Percentiles rank a stretch among this genome's conserved stretches.
phyloP scores from a whole-genome alignment of 2,329 filamentous ascomycete genomes.

The Macroventuria anomochaeta region DNA sequence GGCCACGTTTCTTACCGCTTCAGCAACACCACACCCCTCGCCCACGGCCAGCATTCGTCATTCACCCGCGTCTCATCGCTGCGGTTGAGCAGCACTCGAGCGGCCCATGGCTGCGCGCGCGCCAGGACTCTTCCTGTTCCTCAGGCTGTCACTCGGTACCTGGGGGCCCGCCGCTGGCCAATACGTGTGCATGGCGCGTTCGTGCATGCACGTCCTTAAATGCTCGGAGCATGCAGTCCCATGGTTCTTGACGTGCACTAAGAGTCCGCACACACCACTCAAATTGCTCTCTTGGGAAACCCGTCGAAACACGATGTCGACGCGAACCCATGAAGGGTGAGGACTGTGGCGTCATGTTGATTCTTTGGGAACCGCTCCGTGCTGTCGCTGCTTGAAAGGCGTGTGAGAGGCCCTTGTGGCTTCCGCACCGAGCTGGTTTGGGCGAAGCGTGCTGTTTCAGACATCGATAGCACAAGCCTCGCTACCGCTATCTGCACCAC shows the following conservation, averaged over 20 bases:
- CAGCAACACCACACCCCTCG: not conserved
- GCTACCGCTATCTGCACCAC: slow-evolving; percentile 22
- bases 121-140: not conserved
- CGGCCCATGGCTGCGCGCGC: slow-evolving; percentile 4
- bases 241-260: slow-evolving; percentile 12
- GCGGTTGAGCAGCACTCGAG: not conserved
- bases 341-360: slow-evolving; percentile 8
- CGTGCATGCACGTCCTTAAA: slow-evolving; percentile 14
- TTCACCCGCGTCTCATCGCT: slow-evolving; percentile 1
- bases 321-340: slow-evolving; percentile 11
- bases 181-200: slow-evolving; percentile 2
- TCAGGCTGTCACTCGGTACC: slow-evolving; percentile 6
- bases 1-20: slow-evolving; percentile 8
- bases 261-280: slow-evolving; percentile 5
- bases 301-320: slow-evolving; percentile 8
- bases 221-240: slow-evolving; percentile 10
- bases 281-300: slow-evolving; percentile 13
- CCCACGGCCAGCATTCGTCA: slow-evolving; percentile 6
- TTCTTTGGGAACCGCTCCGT: slow-evolving; percentile 9
- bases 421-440: slow-evolving; percentile 1
- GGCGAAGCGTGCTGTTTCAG: slow-evolving; percentile 17
- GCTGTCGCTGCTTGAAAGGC: slow-evolving; percentile 27
- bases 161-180: slow-evolving; percentile 7
- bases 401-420: slow-evolving; percentile 6
- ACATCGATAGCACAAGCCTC: slow-evolving; percentile 27